Conservation (phyloP, 768 basidiomycete species). For the Leucogyrophana mollusca region DNA sequence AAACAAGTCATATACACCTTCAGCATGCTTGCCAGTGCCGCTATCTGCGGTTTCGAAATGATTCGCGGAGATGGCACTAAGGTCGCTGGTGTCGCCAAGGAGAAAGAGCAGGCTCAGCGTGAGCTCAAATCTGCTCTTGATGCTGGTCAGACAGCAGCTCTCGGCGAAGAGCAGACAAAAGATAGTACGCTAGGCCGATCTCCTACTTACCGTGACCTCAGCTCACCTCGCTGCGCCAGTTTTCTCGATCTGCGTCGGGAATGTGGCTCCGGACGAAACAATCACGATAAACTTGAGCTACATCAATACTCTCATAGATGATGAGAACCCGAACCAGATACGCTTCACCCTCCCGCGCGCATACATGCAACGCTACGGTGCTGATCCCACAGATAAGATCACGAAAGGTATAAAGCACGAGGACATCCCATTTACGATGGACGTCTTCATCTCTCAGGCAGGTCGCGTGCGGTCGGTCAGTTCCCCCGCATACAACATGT, state of each 20-base stretch:
- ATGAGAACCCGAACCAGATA: slow-evolving; percentile 3
- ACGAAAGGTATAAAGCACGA: too few relatives aligned
- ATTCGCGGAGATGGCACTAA: slow-evolving; percentile 8
- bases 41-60: slow-evolving; percentile 8
- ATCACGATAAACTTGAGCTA: slow-evolving; percentile 2
- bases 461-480: too few relatives aligned
- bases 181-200: too few relatives aligned
- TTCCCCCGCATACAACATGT: not conserved
- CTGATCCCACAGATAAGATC: slow-evolving; percentile 3
- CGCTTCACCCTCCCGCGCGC: slow-evolving; percentile 7
- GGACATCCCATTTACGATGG: too few relatives aligned
- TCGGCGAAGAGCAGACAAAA: too few relatives aligned
- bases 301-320: not conserved
- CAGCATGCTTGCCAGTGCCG: slow-evolving; percentile 15
- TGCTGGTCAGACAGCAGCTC: too few relatives aligned
- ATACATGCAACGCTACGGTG: slow-evolving; percentile 15
- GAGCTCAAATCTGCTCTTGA: too few relatives aligned
- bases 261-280: slow-evolving; percentile 1
- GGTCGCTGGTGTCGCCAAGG: slow-evolving; percentile 11
- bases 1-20: slow-evolving; percentile 15
- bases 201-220: not conserved
- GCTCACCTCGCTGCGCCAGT: slow-evolving; percentile 6
- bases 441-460: too few relatives aligned
- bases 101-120: slow-evolving; percentile 1
- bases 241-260: slow-evolving; percentile 13